phyloP scores from a whole-genome alignment of 306 rosid genomes.

The Gastrolobium villosum region DNA sequence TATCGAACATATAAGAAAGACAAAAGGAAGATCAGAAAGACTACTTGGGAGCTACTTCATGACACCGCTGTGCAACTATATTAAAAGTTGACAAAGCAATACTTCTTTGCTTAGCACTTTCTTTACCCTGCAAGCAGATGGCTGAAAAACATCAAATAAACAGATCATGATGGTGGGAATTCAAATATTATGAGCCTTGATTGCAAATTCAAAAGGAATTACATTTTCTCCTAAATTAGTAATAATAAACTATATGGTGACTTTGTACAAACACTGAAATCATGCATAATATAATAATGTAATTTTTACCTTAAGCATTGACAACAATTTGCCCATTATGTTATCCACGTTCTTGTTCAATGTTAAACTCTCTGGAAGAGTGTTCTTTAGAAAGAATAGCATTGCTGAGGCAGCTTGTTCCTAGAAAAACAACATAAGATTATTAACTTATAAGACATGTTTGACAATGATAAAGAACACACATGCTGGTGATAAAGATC shows the following conservation, averaged over 20 bases:
- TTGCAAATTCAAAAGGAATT: conserved; percentile 8
- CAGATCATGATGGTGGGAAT: conserved; percentile 21
- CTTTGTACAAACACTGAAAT: conserved; percentile 39
- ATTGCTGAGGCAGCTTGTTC: conserved; percentile 56
- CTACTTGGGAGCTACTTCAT: conserved; percentile 48
- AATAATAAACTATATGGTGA: neutral
- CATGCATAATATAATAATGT: conserved; percentile 3
- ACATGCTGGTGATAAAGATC: neutral
- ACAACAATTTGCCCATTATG: conserved; percentile 44
- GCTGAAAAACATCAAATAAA: conserved; percentile 43
- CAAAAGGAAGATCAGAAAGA: neutral
- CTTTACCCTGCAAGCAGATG: conserved; percentile 49
- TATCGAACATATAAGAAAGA: conserved; percentile 24
- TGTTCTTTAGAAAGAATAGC: conserved; percentile 56
- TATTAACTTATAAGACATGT: neutral
- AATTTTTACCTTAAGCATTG: conserved; percentile 48
- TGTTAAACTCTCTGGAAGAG: conserved; percentile 57
- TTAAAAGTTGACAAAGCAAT: conserved; percentile 51
- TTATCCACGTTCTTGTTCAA: conserved; percentile 20
- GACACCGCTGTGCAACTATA: conserved; percentile 48
- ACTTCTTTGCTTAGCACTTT: conserved; percentile 46
- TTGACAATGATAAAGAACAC: conserved; percentile 12
- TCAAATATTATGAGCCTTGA: neutral
- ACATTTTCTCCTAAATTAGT: conserved; percentile 18
- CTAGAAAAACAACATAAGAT: conserved; percentile 41